Conservation (phyloP, 345 rosid species). For the Pistacia vera region DNA sequence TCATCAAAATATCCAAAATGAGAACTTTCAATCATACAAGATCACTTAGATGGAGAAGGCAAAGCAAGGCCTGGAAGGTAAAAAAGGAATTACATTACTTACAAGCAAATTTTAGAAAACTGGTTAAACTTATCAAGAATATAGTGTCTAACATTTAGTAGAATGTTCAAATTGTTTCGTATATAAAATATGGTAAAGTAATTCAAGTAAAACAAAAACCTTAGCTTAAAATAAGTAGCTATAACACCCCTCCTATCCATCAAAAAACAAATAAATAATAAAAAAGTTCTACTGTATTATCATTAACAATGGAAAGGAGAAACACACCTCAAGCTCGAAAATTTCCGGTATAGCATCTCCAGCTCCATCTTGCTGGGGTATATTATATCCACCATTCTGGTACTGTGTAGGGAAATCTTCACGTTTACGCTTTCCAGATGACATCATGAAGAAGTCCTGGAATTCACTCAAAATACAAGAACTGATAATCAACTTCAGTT, state of each 20-base stretch:
- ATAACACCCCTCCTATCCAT: not conserved
- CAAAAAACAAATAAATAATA: not conserved
- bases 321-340: conserved; percentile 38
- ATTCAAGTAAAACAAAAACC: not conserved
- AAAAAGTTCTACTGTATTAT: not conserved
- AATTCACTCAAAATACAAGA: conserved; percentile 33
- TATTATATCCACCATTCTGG: conserved; percentile 76
- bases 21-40: not conserved
- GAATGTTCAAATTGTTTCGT: not conserved
- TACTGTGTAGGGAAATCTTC: conserved; percentile 70
- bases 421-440: conserved; percentile 94
- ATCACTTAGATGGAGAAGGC: not conserved
- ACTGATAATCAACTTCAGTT: conserved; percentile 23
- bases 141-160: not conserved
- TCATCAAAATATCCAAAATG: not conserved
- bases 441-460: conserved; percentile 81
- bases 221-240: not conserved
- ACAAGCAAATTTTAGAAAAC: not conserved
- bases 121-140: not conserved
- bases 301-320: not conserved
- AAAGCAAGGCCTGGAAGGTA: not conserved
- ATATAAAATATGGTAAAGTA: not conserved
- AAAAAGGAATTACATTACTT: too few species aligned
- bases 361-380: conserved; percentile 99
- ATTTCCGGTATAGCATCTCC: conserved; percentile 54